Conservation (phyloP, 2,329 filamentous ascomycete species). For the Fusarium nisikadoi region DNA sequence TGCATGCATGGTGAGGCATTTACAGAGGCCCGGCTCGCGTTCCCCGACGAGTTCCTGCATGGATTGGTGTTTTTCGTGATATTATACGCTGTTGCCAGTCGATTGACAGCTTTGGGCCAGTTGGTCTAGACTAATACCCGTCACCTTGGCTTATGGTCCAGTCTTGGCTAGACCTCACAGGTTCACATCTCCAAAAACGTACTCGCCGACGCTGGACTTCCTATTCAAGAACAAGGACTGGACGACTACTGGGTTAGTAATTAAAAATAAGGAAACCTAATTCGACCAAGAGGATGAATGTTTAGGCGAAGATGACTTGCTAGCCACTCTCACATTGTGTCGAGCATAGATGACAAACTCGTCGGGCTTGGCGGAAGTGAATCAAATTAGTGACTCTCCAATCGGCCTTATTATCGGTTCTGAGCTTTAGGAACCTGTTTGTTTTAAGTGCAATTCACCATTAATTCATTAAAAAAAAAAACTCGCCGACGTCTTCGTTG, state of each 20-base stretch:
- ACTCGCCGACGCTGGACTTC: too few species aligned
- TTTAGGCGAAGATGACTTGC: too few species aligned
- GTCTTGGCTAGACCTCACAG: background rate
- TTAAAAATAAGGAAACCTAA: accelerated
- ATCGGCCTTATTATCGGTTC: too few species aligned
- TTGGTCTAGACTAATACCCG: background rate
- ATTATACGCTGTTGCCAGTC: background rate
- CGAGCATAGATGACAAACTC: too few species aligned
- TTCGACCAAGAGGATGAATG: too few species aligned
- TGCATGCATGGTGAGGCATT: conserved; percentile 22
- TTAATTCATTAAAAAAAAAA: background rate
- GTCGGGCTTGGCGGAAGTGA: too few species aligned
- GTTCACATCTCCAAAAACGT: background rate
- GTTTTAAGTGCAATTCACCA: background rate
- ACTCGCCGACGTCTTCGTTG: background rate
- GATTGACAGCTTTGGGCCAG: background rate
- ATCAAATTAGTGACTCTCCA: too few species aligned
- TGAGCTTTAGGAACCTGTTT: background rate
- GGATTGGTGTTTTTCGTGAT: accelerated
- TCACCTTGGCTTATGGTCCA: accelerated
- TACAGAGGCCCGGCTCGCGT: background rate
- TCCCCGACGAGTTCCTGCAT: background rate
- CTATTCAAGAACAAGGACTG: accelerated
- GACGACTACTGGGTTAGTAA: accelerated
- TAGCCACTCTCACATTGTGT: too few species aligned